A percentile compares a stretch with the other conserved stretches of the same genome.
These are phyloP conservation scores for Hydnomerulius pinastri DNA, from an alignment of 768 basidiomycete genomes.

Conservation along the genomic window DNA sequence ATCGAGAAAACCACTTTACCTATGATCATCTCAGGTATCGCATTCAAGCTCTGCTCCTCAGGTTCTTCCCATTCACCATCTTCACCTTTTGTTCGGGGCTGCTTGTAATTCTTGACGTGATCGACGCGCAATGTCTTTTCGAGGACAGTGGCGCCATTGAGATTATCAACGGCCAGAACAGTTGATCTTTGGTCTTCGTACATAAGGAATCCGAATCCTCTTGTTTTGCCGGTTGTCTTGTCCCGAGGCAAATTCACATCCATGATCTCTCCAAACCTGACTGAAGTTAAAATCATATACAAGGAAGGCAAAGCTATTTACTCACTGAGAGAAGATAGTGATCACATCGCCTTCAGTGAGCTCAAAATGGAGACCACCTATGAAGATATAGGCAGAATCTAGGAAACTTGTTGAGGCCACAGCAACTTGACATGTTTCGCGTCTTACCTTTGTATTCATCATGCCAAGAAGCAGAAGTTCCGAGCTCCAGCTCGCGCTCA, in stretches of 20 bases:
- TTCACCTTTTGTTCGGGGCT: constrained; percentile 75
- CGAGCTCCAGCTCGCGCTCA: constrained; percentile 82
- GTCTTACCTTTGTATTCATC: constrained; percentile 84
- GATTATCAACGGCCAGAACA: constrained; percentile 94
- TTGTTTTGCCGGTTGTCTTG: constrained; percentile 87
- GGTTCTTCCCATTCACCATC: constrained; percentile 84
- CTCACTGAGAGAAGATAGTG: constrained; percentile 96
- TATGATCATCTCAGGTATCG: constrained; percentile 69
- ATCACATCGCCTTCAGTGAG: constrained; percentile 98
- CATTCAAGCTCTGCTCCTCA: constrained; percentile 87
- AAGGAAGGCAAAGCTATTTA: constrained; percentile 11
- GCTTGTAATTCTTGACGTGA: constrained; percentile 91
- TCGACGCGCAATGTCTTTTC: constrained; percentile 89
- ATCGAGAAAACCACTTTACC: constrained; percentile 42
- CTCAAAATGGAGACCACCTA: constrained; percentile 85
- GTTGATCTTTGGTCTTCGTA: constrained; percentile 99
- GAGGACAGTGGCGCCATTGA: constrained; percentile 91
- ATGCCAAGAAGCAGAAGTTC: constrained; percentile 83
- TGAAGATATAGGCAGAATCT: constrained; percentile 96
- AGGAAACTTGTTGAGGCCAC: constrained; percentile 8
- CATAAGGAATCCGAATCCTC: constrained; percentile 97
- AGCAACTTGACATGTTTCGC: neutral
- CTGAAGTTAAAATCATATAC: neutral
- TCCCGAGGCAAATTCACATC: constrained; percentile 95
- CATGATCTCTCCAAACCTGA: constrained; percentile 94